A percentile compares a stretch with the other conserved stretches of the same genome.
These are phyloP conservation scores for Sordariomycetes sp. DNA, from an alignment of 2,329 filamentous ascomycete species.

Conservation along the genomic window DNA sequence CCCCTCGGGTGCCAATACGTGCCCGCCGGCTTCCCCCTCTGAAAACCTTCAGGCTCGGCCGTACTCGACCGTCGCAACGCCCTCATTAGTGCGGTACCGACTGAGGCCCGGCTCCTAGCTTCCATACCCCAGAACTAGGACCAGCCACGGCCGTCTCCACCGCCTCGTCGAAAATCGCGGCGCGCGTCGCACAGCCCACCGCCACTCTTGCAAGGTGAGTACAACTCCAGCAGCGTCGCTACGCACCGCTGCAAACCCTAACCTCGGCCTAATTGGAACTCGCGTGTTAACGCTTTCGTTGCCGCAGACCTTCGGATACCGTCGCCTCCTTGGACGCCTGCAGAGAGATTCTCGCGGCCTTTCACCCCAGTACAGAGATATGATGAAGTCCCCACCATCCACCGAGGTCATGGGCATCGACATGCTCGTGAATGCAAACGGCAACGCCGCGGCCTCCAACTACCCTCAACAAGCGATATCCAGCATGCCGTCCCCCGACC, in stretches of 20 bases:
- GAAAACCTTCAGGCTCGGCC: background rate
- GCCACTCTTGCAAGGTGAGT: background rate
- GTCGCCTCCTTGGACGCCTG: background rate
- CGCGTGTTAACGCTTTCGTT: background rate
- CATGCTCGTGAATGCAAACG: conserved; percentile 8
- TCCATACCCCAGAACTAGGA: background rate
- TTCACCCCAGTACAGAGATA: background rate
- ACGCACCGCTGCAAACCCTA: too few relatives aligned
- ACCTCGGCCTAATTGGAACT: background rate
- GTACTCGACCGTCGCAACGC: background rate
- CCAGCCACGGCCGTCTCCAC: background rate
- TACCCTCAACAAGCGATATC: conserved; percentile 5
- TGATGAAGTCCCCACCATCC: conserved; percentile 10
- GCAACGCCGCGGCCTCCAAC: conserved; percentile 11
- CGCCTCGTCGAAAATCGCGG: background rate
- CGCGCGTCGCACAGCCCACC: background rate
- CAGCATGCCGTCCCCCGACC: conserved; percentile 12
- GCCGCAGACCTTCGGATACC: background rate
- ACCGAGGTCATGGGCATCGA: conserved; percentile 10
- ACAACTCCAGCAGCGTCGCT: too few relatives aligned
- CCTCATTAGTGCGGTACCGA: background rate
- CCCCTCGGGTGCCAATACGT: background rate
- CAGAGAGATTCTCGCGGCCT: background rate
- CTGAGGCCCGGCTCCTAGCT: background rate
- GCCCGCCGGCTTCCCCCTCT: background rate